phyloP scores from a whole-genome alignment of 805 yeast species.

The Wickerhamomyces queroliae region DNA sequence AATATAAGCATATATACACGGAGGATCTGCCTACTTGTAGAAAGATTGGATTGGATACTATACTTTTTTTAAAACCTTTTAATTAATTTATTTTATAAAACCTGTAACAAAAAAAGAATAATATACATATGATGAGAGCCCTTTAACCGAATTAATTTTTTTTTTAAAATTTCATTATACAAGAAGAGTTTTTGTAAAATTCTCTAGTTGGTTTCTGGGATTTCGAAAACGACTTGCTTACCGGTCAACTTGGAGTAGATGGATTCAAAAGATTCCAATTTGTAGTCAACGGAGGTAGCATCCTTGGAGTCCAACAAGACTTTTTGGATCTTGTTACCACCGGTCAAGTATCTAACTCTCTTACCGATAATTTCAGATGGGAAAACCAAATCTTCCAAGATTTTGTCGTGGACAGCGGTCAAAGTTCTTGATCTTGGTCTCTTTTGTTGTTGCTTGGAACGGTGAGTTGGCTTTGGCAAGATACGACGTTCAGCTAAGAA shows the following conservation, averaged over 20 bases:
- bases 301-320: conserved; percentile 97
- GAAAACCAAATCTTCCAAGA: conserved; percentile 98
- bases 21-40: no score
- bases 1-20: neutral
- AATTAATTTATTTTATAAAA: no score
- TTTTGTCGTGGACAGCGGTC: conserved; percentile 97
- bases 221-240: conserved; percentile 98
- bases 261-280: conserved; percentile 98
- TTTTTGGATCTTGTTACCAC: conserved; percentile 98
- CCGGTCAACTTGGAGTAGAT: conserved; percentile 98
- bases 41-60: no score
- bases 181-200: neutral
- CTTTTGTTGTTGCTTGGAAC: conserved; percentile 91
- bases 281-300: conserved; percentile 94
- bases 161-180: no score
- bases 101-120: neutral
- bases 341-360: conserved; percentile 98
- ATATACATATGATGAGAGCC: neutral
- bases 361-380: conserved; percentile 99
- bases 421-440: conserved; percentile 99
- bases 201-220: conserved; percentile 51
- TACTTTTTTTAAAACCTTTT: neutral
- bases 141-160: no score
- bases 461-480: conserved; percentile 98
- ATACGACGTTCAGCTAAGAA: conserved; percentile 99